Evolutionary conservation across 176 grass and related monocot genomes (phyloP), one percentile per base, ranked within the genome.

Genomic region (Eleusine coracana): DNA sequence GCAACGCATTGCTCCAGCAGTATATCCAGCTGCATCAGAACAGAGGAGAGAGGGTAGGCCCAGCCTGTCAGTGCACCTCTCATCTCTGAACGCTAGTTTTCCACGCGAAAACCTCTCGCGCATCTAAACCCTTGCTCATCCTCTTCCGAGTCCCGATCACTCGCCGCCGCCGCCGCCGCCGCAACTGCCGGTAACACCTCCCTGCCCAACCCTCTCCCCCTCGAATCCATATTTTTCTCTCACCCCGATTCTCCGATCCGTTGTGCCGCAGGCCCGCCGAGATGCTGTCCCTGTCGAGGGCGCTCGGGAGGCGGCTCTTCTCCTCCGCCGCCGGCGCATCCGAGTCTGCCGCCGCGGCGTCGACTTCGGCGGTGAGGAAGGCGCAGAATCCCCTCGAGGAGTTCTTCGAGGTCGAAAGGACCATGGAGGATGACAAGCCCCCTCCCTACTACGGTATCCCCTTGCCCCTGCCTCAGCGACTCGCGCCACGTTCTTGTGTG

Each of bases 381-480:
- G 83, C 91, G 46, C 85, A 88, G 55, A 98, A 98, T 74, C 89
- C 93, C 5, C 93, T 98, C 12, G 91, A 98, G 87, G 93, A 98
- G 70, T 92, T 98, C 61, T 98, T 98, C 66, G 93, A 98, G 87
- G 86, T 93, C 40, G 91, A 98, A 40, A 71, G 96, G 79, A 95
- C 48, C 67, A 83, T 87, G 29, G 87, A 92, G 51, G 96, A 98
- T 1, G 89, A 93, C 34, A 90, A 96, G 70, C 83, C 89, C 60
- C 82, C 77, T 71, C 85, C 94, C 64, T 74, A 86, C 85, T 98
- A 93, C 61, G 96, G 93, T 98, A 91, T 28, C 1, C 41, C 18
- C 60, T 54, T 5, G 0, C 7, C 17, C 23, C 16, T 21, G 18
- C n/a, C 48, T 13, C 41, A 34, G 31, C 31, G 17, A 0, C 21